Conservation (phyloP, 2,329 filamentous ascomycete species). For the Corinectria fuckeliana region DNA sequence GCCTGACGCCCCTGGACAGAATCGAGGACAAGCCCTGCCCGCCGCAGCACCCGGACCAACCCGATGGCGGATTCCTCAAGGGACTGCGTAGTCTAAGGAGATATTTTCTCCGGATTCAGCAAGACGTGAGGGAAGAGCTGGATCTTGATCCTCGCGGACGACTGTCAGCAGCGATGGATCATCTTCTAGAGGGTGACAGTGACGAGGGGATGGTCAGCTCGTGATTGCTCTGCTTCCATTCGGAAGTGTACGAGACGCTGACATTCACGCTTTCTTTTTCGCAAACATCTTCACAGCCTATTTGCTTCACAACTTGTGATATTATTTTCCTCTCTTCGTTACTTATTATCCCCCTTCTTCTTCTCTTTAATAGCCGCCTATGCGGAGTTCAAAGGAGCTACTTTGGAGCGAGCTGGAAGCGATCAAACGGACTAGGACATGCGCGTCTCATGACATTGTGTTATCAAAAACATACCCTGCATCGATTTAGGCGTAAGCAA, state of each 20-base stretch:
- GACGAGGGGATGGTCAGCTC: constrained; percentile 45
- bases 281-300: constrained; percentile 2
- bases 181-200: constrained; percentile 35
- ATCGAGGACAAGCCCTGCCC: constrained; percentile 72
- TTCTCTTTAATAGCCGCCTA: constrained; percentile 14
- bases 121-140: constrained; percentile 69
- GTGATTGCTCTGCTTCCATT: constrained; percentile 23
- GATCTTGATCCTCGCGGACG: constrained; percentile 50
- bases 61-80: constrained; percentile 88
- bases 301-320: constrained; percentile 14
- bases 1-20: constrained; percentile 85
- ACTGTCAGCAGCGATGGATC: constrained; percentile 28
- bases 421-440: constrained; percentile 24
- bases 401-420: constrained; percentile 16
- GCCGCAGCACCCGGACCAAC: constrained; percentile 77
- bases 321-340: constrained; percentile 17
- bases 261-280: constrained; percentile 27
- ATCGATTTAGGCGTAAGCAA: constrained; percentile 37
- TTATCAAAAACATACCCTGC: constrained; percentile 38
- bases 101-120: constrained; percentile 89
- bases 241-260: constrained; percentile 17
- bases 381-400: constrained; percentile 28
- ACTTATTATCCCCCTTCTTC: constrained; percentile 20
- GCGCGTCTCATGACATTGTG: constrained; percentile 27
- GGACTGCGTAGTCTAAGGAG: constrained; percentile 78